Evolutionary conservation across 106 monocot species (phyloP).

Genomic region (Hemerocallis citrina): DNA sequence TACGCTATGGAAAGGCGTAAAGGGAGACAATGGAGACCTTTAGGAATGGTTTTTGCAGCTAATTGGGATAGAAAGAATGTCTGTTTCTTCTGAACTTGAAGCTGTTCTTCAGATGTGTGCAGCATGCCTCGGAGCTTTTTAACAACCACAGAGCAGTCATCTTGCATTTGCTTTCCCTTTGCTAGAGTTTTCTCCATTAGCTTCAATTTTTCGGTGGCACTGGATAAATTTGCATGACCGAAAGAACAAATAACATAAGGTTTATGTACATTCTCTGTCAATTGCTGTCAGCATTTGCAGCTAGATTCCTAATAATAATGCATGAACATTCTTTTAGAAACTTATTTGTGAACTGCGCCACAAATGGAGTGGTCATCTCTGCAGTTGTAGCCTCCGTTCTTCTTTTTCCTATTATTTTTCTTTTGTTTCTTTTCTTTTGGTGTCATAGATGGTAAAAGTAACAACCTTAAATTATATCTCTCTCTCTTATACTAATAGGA

Average conservation of each 20-base stretch:
- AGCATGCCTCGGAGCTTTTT: conserved; percentile 86
- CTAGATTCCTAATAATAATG: not conserved
- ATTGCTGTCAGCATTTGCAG: not conserved
- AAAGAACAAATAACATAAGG: not conserved
- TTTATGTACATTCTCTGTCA: not conserved
- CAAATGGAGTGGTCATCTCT: too few species aligned
- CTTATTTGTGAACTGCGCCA: too few species aligned
- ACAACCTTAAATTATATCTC: not conserved
- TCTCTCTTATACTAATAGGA: too few species aligned
- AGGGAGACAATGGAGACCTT: conserved; percentile 85
- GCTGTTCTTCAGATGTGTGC: conserved; percentile 61
- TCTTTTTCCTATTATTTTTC: too few species aligned
- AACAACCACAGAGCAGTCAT: conserved; percentile 48
- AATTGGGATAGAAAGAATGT: conserved; percentile 67
- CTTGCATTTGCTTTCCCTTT: conserved; percentile 54
- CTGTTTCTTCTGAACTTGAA: conserved; percentile 66
- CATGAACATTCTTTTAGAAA: too few species aligned
- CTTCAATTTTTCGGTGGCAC: conserved; percentile 62
- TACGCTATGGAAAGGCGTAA: conserved; percentile 62
- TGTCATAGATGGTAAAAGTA: not conserved
- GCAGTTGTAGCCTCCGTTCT: too few species aligned
- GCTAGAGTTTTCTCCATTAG: conserved; percentile 58
- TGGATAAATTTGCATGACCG: conserved; percentile 12
- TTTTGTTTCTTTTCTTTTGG: too few species aligned
- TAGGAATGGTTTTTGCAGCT: conserved; percentile 85